These are phyloP conservation scores for Hortiboletus campestris DNA, from an alignment of 768 basidiomycete species.

Conservation along the genomic window DNA sequence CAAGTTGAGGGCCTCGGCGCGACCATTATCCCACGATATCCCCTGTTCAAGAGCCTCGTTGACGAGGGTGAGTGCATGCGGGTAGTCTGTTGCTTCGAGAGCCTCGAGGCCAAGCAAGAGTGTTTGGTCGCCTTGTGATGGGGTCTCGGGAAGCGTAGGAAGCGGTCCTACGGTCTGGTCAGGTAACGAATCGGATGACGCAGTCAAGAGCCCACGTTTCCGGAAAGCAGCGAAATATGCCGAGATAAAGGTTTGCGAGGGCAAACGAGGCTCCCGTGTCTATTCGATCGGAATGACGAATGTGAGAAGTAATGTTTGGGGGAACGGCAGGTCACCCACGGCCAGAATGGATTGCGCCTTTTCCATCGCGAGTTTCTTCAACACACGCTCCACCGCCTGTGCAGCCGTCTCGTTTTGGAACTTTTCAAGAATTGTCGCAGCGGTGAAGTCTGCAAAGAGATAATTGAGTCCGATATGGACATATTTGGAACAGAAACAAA, in stretches of 20 bases:
- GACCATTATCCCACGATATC: slow-evolving; percentile 68
- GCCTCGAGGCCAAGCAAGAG: slow-evolving; percentile 80
- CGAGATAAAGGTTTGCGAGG: slow-evolving; percentile 87
- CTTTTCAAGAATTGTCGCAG: slow-evolving; percentile 91
- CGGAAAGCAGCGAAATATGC: slow-evolving; percentile 98
- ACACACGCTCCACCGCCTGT: slow-evolving; percentile 84
- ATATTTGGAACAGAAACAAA: slow-evolving; percentile 32
- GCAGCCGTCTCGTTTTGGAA: slow-evolving; percentile 83
- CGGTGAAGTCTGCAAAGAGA: slow-evolving; percentile 74
- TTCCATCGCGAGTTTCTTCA: slow-evolving; percentile 75
- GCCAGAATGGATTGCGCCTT: slow-evolving; percentile 72
- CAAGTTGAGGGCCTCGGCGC: slow-evolving; percentile 88
- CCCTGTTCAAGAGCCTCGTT: slow-evolving; percentile 88
- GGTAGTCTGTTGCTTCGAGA: slow-evolving; percentile 79
- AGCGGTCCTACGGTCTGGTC: slow-evolving; percentile 47
- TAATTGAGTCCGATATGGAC: not conserved
- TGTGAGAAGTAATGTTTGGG: not conserved
- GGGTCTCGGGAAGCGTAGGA: slow-evolving; percentile 70
- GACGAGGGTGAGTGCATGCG: slow-evolving; percentile 73
- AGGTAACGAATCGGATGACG: not conserved
- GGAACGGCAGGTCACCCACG: slow-evolving; percentile 37
- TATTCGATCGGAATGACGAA: not conserved
- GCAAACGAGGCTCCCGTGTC: slow-evolving; percentile 78
- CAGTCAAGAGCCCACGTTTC: slow-evolving; percentile 51
- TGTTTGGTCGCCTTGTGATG: slow-evolving; percentile 80